Percentiles rank a stretch among this genome's conserved stretches.
These are phyloP conservation scores for Pholiota conissans DNA, from an alignment of 768 basidiomycete genomes.

Conservation along the genomic window DNA sequence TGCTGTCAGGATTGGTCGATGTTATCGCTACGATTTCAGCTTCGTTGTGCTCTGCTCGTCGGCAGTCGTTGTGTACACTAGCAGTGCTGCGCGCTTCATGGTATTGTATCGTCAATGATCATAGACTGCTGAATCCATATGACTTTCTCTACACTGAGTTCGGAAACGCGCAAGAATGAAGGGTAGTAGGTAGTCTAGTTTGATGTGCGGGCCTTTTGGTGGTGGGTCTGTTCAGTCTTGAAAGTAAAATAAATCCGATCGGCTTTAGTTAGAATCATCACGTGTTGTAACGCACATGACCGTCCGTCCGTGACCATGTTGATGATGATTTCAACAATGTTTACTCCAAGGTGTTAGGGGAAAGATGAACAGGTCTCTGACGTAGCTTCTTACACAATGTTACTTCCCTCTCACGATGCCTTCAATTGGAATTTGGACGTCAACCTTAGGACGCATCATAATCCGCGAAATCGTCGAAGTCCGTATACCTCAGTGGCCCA, in stretches of 20 bases:
- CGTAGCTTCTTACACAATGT: too few species aligned
- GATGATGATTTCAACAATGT: too few species aligned
- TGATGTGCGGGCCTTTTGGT: too few species aligned
- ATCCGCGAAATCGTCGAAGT: background rate
- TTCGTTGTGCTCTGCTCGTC: conserved; percentile 8
- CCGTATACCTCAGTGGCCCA: background rate
- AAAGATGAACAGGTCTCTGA: too few species aligned
- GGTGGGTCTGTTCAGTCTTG: too few species aligned
- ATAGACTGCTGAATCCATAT: background rate
- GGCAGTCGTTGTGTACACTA: conserved; percentile 1
- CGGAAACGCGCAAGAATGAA: too few species aligned
- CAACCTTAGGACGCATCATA: background rate
- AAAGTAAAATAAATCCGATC: too few species aligned
- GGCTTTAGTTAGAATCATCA: too few species aligned
- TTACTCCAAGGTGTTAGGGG: too few species aligned
- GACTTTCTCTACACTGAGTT: background rate
- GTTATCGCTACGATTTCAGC: conserved; percentile 12
- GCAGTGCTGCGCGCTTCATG: conserved; percentile 11
- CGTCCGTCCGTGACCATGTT: too few species aligned
- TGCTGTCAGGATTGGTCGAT: background rate
- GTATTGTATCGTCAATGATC: background rate
- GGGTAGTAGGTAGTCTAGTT: too few species aligned
- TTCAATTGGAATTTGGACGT: background rate
- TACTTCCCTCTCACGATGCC: background rate
- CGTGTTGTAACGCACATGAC: too few species aligned